phyloP scores from a whole-genome alignment of 2,329 filamentous ascomycete genomes.

The Clonostachys rhizophaga region DNA sequence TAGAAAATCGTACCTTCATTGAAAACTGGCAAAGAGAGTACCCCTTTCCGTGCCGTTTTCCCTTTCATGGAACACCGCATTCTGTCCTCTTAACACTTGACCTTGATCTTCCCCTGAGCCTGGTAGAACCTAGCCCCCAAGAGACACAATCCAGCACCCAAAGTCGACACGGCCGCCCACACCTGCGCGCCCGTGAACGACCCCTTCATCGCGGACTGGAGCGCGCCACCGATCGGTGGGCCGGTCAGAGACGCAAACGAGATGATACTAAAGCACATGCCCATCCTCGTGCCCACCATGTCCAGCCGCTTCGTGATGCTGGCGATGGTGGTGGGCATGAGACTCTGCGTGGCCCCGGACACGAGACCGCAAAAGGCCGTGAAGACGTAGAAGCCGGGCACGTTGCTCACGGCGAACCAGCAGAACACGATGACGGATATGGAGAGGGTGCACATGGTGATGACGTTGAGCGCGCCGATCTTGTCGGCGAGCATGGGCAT shows the following conservation, averaged over 20 bases:
- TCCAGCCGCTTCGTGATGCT: constrained; percentile 31
- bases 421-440: constrained; percentile 21
- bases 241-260: constrained; percentile 30
- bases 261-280: constrained; percentile 32
- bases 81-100: too few species aligned
- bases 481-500: constrained; percentile 27
- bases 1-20: too few species aligned
- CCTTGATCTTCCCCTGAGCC: too few species aligned
- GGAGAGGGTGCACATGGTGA: constrained; percentile 25
- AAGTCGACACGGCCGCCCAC: background rate
- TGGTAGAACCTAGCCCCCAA: background rate
- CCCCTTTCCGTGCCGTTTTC: too few species aligned
- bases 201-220: background rate
- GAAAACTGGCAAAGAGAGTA: too few species aligned
- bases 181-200: background rate
- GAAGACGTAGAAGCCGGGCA: constrained; percentile 27
- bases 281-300: constrained; percentile 29
- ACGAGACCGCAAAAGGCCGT: constrained; percentile 18
- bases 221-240: constrained; percentile 28
- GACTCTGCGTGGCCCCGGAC: constrained; percentile 29
- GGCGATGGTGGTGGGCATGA: constrained; percentile 30
- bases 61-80: too few species aligned
- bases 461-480: constrained; percentile 29
- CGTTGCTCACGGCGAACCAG: constrained; percentile 27
- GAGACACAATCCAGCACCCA: background rate